phyloP scores from a whole-genome alignment of 2,329 filamentous ascomycete species.

The Hypocreales sp. region DNA sequence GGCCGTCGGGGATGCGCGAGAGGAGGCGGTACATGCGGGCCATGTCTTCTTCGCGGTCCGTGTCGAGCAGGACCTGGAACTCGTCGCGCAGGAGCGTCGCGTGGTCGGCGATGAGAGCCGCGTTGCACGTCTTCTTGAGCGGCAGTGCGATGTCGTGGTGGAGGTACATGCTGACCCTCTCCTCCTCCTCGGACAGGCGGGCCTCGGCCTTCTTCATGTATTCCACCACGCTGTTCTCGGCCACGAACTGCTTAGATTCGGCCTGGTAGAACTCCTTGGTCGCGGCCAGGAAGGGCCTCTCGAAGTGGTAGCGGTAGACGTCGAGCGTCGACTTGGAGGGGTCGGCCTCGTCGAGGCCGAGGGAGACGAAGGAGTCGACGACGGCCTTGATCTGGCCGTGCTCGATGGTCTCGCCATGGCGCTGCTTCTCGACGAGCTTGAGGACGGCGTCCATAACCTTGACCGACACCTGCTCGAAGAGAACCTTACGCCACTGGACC shows the following conservation, averaged over 20 bases:
- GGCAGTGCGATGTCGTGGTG: constrained; percentile 76
- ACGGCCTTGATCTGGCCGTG: constrained; percentile 94
- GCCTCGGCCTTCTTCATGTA: constrained; percentile 99
- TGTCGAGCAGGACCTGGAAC: constrained; percentile 86
- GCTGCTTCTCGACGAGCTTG: constrained; percentile 90
- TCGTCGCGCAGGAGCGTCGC: constrained; percentile 78
- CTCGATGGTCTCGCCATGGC: constrained; percentile 95
- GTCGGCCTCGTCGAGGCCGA: constrained; percentile 87
- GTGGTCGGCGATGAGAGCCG: constrained; percentile 80
- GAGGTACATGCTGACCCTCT: constrained; percentile 80
- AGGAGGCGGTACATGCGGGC: constrained; percentile 91
- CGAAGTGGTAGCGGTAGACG: constrained; percentile 85
- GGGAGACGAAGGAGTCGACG: constrained; percentile 88
- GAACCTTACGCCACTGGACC: constrained; percentile 85
- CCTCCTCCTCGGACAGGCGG: constrained; percentile 82
- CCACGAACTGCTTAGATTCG: constrained; percentile 87
- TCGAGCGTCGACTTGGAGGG: constrained; percentile 88
- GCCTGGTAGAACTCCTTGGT: constrained; percentile 78
- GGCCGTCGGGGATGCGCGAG: constrained; percentile 73
- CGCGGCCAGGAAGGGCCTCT: constrained; percentile 76
- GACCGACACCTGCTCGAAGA: constrained; percentile 69
- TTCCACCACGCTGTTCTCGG: constrained; percentile 93
- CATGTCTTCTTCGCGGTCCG: constrained; percentile 90
- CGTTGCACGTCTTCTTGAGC: constrained; percentile 76
- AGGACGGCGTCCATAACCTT: constrained; percentile 94